Base-by-base conservation (phyloP, 306 rosid species). In the Luffa acutangula region DNA sequence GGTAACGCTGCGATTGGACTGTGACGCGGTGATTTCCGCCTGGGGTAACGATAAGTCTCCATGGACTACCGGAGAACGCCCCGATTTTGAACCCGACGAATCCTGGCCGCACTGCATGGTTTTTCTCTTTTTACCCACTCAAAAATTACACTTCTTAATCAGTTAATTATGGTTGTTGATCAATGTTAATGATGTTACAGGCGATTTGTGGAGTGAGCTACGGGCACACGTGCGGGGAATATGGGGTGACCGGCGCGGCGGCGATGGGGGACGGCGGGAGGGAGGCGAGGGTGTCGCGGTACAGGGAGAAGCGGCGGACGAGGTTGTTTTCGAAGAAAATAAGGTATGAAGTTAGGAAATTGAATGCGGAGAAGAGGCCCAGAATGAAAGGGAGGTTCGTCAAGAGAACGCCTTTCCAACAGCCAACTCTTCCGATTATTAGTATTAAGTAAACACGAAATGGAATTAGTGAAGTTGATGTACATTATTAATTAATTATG, bases 351-450 rank as follows among this genome's bases (percentile, higher is more conserved):
- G 98, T 94, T 78, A 84, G 98, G 69, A 94, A 94, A 75, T 83
- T 94, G 93, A 94, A 94, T 80, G 98, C 98, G 0, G 98, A 94
- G 89, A 94, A 90, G 88, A 89, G 98, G 85, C 98, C 98, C 1
- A 89, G 98, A 83, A 94, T 94, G 96, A 94, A 94, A 85, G 98
- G 98, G 15, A 92, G 98, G 79, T 94, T 94, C 76, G 98, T 94
- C 5, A 94, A 94, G 88, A 87, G 92, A 80, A 65, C 91, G 36
- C 85, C 91, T 12, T 88, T 88, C 70, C 77, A 86, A 25, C 78
- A 82, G 70, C 80, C 94, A 4, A 4, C 85, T 59, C 87, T 76
- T 80, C 43, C 71, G 0, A 21, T 69, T 12, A 12, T 75, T n/a
- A 74, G 18, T 75, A 75, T 75, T 37, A 1, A 72, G 13, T 72